Conservation (phyloP, 257 asterid genomes). For the Perilla frutescens region DNA sequence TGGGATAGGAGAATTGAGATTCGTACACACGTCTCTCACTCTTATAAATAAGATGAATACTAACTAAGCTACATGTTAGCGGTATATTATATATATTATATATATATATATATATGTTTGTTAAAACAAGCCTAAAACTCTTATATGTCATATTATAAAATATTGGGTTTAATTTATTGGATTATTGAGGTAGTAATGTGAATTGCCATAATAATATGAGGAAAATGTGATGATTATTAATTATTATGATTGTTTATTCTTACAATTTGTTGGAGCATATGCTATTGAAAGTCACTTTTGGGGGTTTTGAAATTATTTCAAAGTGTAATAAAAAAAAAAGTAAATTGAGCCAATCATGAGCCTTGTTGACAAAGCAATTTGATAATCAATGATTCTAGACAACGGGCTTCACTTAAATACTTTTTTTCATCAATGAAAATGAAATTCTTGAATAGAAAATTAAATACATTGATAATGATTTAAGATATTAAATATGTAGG, state of each 20-base stretch:
- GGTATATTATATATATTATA: no score
- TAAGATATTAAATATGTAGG: no score
- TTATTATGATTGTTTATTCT: neutral
- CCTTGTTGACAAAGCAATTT: constrained; percentile 25
- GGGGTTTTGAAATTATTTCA: constrained; percentile 21
- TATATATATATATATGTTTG: no score
- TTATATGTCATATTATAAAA: no score
- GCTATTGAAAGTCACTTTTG: constrained; percentile 24
- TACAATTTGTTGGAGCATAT: constrained; percentile 10
- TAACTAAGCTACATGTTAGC: no score
- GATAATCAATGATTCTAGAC: constrained; percentile 17
- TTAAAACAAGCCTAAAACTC: no score
- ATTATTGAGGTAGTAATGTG: neutral
- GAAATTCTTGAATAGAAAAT: neutral
- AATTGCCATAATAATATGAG: neutral
- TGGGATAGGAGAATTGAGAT: no score
- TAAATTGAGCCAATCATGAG: constrained; percentile 28
- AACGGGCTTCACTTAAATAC: neutral
- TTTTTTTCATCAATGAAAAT: neutral
- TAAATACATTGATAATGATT: neutral
- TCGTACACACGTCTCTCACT: no score
- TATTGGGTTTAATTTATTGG: no score
- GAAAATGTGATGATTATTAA: constrained; percentile 8
- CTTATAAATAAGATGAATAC: no score
- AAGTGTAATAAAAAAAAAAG: neutral